phyloP scores from a whole-genome alignment of 1,284 basidiomycete genomes.

The Tilletiopsis washingtonensis region DNA sequence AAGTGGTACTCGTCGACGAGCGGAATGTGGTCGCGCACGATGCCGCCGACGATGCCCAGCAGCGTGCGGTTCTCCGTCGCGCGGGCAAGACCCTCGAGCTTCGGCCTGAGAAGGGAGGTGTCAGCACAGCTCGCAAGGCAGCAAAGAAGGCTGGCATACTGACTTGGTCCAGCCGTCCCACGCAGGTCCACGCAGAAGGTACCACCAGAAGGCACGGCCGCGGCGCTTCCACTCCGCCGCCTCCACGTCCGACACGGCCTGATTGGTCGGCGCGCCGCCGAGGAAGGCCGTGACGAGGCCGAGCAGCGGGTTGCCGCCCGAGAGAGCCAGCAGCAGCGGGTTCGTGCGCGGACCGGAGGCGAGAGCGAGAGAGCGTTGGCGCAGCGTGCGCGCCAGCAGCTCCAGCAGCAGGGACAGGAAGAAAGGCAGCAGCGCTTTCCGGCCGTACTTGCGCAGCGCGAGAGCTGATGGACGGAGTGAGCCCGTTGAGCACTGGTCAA shows the following conservation, averaged over 20 bases:
- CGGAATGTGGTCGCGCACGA: slow-evolving; percentile 82
- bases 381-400: slow-evolving; percentile 25
- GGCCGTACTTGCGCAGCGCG: slow-evolving; percentile 32
- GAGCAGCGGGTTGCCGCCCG: slow-evolving; percentile 36
- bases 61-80: slow-evolving; percentile 61
- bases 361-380: slow-evolving; percentile 17
- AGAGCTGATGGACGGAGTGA: slow-evolving; percentile 12
- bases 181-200: slow-evolving; percentile 75
- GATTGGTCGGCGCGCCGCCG: slow-evolving; percentile 17
- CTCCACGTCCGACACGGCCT: slow-evolving; percentile 46
- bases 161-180: slow-evolving; percentile 79
- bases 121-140: no score
- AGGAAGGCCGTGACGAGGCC: slow-evolving; percentile 25
- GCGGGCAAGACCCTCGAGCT: slow-evolving; percentile 60
- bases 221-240: slow-evolving; percentile 65
- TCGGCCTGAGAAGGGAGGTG: no score
- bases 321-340: slow-evolving; percentile 30
- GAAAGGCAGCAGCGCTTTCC: slow-evolving; percentile 23
- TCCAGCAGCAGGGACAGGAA: slow-evolving; percentile 32
- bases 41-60: slow-evolving; percentile 64
- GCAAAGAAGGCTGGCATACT: no score
- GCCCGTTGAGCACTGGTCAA: neutral
- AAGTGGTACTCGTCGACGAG: slow-evolving; percentile 92
- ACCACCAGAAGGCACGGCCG: slow-evolving; percentile 73
- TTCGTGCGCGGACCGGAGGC: slow-evolving; percentile 8